These are phyloP conservation scores for Backusella australiensis DNA, from an alignment of 192 early-diverging fungal species.

Conservation along the genomic window DNA sequence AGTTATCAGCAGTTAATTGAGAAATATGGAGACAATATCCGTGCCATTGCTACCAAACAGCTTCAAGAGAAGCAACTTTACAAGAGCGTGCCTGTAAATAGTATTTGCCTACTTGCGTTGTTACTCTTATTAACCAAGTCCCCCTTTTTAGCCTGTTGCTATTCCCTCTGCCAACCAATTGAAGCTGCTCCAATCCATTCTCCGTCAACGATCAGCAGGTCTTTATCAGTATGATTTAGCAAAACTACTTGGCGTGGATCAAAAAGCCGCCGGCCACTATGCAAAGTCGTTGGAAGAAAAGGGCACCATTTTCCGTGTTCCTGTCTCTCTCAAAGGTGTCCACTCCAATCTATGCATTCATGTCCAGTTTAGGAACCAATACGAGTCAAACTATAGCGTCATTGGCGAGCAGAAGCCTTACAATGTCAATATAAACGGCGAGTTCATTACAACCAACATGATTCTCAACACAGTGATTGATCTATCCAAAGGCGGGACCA, in stretches of 20 bases:
- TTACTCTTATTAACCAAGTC: not conserved
- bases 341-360: slow-evolving; percentile 23
- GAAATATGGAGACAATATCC: slow-evolving; percentile 7
- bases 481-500: not conserved
- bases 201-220: not conserved
- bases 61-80: slow-evolving; percentile 20
- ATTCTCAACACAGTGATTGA: not conserved
- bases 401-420: not conserved
- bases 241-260: not conserved
- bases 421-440: slow-evolving; percentile 18
- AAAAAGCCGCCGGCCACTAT: slow-evolving; percentile 22
- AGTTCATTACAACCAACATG: not conserved
- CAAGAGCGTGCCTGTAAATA: slow-evolving; percentile 21
- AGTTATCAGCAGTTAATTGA: slow-evolving; percentile 7
- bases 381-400: not conserved
- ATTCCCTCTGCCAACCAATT: slow-evolving; percentile 3
- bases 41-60: not conserved
- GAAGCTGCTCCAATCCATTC: not conserved
- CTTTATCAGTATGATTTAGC: slow-evolving; percentile 18
- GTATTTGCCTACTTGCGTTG: not conserved
- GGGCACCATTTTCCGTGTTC: slow-evolving; percentile 12
- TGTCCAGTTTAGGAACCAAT: slow-evolving; percentile 1
- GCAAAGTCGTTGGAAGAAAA: slow-evolving; percentile 17
- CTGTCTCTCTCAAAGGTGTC: not conserved
- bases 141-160: slow-evolving; percentile 12